Evolutionary conservation across 345 rosid species (phyloP), one percentile per base, ranked within the genome.

Genomic region (Dimocarpus longan): DNA sequence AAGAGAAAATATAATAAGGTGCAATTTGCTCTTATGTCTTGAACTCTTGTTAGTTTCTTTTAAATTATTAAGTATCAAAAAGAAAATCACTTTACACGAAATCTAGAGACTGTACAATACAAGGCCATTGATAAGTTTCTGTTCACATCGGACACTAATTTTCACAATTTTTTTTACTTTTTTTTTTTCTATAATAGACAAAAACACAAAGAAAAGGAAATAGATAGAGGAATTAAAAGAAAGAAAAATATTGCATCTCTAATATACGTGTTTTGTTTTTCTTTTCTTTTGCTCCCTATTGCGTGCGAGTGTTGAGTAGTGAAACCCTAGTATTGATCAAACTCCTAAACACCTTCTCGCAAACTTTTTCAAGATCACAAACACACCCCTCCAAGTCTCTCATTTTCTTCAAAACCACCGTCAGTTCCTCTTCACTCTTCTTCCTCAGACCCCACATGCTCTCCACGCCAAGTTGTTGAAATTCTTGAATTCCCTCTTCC

Each of bases 311-410:
- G 48, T 91, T 89, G 60, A 91, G 92, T 46, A 91, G 75, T 11
- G 91, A 86, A 84, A 88, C 94, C 83, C 91, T 86, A 19, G 87
- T 81, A 75, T 69, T 83, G 69, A 91, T 83, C 84, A 91, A 80
- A 52, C 92, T 86, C 82, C 94, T 84, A 28, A 88, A 87, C 39
- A 86, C 88, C 66, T 80, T 88, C 77, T 82, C 86, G 19, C 84
- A 81, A 5, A 80, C 84, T 18, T 57, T 48, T 66, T 85, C 91
- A 37, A 91, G 72, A 15, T 50, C 82, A 24, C 79, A 44, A 48
- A 91, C 73, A 70, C 87, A 81, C 3, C 43, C 80, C 70, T 89
- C 94, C 74, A 88, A 39, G 5, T 81, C 84, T 39, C 77, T 80
- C 90, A 91, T 85, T 70, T 78, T 83, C 76, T 75, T 84, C 83